These are phyloP conservation scores for Aspergillus brunneoviolaceus DNA, from an alignment of 2,329 filamentous ascomycete species.

Conservation along the genomic window DNA sequence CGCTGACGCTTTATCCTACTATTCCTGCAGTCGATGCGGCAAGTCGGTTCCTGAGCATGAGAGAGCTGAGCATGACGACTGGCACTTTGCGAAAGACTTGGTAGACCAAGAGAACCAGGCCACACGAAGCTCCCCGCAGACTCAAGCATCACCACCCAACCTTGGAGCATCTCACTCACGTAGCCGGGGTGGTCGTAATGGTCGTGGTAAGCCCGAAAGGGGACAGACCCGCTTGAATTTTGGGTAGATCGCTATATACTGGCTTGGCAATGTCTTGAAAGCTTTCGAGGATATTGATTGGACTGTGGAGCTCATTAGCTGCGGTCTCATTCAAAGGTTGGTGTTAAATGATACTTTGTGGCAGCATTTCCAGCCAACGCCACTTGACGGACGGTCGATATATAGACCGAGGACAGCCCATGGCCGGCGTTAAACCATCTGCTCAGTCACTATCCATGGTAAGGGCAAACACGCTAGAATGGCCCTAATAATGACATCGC, in stretches of 20 bases:
- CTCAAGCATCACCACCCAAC: slow-evolving; percentile 13
- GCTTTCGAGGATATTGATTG: not conserved
- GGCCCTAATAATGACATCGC: not conserved
- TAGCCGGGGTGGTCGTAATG: slow-evolving; percentile 25
- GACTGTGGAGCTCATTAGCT: no score
- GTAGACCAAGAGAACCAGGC: slow-evolving; percentile 61
- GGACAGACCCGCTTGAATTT: slow-evolving; percentile 39
- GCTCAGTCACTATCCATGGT: no score
- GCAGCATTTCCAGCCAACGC: no score
- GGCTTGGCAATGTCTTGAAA: not conserved
- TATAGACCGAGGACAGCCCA: not conserved
- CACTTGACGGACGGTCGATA: no score
- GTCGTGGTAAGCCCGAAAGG: slow-evolving; percentile 34
- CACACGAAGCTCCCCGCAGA: slow-evolving; percentile 20
- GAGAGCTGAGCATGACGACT: slow-evolving; percentile 79
- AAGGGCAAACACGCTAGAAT: no score
- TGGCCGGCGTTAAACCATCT: not conserved
- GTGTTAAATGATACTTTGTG: no score
- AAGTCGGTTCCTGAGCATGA: slow-evolving; percentile 58
- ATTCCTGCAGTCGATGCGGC: slow-evolving; percentile 66
- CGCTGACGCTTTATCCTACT: slow-evolving; percentile 19
- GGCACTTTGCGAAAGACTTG: slow-evolving; percentile 89
- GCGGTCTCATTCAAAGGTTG: no score
- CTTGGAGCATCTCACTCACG: slow-evolving; percentile 21
- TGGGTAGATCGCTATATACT: slow-evolving; percentile 20